A percentile compares a stretch with the other conserved stretches of the same genome.
phyloP scores from a whole-genome alignment of 495 filamentous ascomycete genomes.

The Annulohypoxylon stygium region DNA sequence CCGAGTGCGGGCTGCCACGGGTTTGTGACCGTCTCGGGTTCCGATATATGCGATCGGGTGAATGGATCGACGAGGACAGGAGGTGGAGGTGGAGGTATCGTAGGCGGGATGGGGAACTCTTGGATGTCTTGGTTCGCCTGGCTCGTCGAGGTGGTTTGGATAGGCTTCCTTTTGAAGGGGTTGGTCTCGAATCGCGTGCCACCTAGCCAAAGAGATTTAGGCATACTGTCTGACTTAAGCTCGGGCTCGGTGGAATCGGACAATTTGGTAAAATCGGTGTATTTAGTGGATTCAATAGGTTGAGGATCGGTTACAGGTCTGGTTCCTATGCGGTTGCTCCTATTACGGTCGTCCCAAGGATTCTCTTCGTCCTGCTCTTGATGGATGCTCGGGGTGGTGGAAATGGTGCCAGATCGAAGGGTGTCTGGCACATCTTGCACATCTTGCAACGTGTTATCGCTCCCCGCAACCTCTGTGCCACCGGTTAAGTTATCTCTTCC shows the following conservation, averaged over 20 bases:
- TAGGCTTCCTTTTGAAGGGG: conserved; percentile 64
- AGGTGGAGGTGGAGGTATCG: conserved; percentile 30
- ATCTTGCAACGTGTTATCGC: conserved; percentile 35
- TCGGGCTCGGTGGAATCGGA: conserved; percentile 23
- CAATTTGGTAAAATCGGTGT: conserved; percentile 14
- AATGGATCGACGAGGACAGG: conserved; percentile 51
- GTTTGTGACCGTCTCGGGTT: conserved; percentile 59
- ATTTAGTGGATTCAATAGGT: not conserved
- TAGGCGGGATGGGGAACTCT: conserved; percentile 10
- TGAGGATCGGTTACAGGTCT: conserved; percentile 38
- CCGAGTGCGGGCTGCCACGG: conserved; percentile 64
- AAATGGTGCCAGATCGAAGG: conserved; percentile 40
- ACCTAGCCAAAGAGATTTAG: conserved; percentile 53
- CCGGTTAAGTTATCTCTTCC: conserved; percentile 36
- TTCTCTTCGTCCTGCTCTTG: conserved; percentile 48
- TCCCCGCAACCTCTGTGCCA: conserved; percentile 26
- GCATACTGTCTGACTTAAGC: conserved; percentile 47
- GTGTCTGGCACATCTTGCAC: conserved; percentile 48
- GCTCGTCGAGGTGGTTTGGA: conserved; percentile 31
- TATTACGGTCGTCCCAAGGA: conserved; percentile 44
- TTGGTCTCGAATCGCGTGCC: conserved; percentile 61
- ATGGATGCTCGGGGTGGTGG: conserved; percentile 31
- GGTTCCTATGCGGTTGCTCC: conserved; percentile 22
- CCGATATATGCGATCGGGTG: conserved; percentile 55
- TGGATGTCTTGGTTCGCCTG: conserved; percentile 22